Base-by-base conservation (phyloP, 1,284 basidiomycete species). In the Trichosporon coremiiforme region DNA sequence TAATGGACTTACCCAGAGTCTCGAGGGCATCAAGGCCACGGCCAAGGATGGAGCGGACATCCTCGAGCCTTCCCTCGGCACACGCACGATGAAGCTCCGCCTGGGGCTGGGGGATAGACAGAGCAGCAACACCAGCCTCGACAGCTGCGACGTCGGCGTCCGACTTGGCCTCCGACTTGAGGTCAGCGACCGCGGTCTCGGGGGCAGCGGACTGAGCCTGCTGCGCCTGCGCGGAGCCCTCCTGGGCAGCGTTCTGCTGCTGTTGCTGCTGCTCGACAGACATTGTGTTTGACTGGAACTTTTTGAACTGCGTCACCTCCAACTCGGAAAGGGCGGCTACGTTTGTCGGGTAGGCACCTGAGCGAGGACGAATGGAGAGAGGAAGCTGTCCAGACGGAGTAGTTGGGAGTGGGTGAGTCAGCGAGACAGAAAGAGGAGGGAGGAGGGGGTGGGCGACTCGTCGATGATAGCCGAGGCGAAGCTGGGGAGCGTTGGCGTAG, bases 21-120 rank as follows among this genome's bases (percentile, higher is more conserved):
- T 83, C 82, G 60, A 83, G 73, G 29, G 67, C 64, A 29, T 80
- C 82, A 31, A 79, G 67, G 66, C 78, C 75, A 55, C 75, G 72
- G 66, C 74, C 75, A 31, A 83, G 73, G 29, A 80, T 68, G 64
- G 69, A 77, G 67, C 78, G 73, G 41, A 81, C 78, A 25, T 79
- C 79, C 9, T 81, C 80, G 38, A 82, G 66, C 53, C 76, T 78
- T 15, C 80, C 82, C 66, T 79, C 79, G 25, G 77, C 79, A 69
- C 80, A 81, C 29, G 76, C 77, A 65, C 72, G 72, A 70, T 81
- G 79, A 66, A 83, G 72, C 73, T 76, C 75, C 25, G 67, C 50
- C 65, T 75, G 71, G 53, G 69, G 68, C 47, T 69, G 68, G 22
- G 69, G 31, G 31, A 74, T 64, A 20, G 66, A 45, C n/a, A 73